Evolutionary conservation across 1,139 yeast species (phyloP).

Genomic region (Suhomyces choctaworum): DNA sequence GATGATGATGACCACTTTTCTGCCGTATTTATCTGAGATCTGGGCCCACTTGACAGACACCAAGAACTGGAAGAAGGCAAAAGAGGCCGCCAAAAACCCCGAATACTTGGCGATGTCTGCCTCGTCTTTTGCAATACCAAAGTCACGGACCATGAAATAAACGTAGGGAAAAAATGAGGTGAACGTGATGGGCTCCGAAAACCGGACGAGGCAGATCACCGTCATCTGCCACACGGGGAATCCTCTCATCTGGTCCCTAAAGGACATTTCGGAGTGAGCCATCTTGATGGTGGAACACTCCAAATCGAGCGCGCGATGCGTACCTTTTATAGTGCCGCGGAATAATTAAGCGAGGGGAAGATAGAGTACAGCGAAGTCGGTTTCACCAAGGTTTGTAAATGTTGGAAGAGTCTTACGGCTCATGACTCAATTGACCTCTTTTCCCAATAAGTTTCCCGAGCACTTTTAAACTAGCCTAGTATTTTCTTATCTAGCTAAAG

Average conservation of each 20-base stretch:
- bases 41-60: constrained; percentile 42
- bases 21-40: constrained; percentile 33
- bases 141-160: constrained; percentile 43
- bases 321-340: not conserved
- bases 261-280: constrained; percentile 5
- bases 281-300: constrained; percentile 1
- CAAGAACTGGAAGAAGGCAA: constrained; percentile 39
- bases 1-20: constrained; percentile 32
- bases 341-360: too few relatives aligned
- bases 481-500: too few relatives aligned
- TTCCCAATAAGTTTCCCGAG: too few relatives aligned
- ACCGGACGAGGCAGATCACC: constrained; percentile 33
- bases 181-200: constrained; percentile 41
- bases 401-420: too few relatives aligned
- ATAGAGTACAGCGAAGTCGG: too few relatives aligned
- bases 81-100: constrained; percentile 39
- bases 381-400: too few relatives aligned
- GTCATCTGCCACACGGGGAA: constrained; percentile 39
- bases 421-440: too few relatives aligned
- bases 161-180: constrained; percentile 43
- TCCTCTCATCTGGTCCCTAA: constrained; percentile 30
- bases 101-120: constrained; percentile 39
- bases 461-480: too few relatives aligned
- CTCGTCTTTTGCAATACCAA: constrained; percentile 34
- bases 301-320: not conserved